Percentiles rank a stretch among this genome's conserved stretches.
These are phyloP conservation scores for Metarhizium album DNA, from an alignment of 2,329 filamentous ascomycete species.

Conservation along the genomic window DNA sequence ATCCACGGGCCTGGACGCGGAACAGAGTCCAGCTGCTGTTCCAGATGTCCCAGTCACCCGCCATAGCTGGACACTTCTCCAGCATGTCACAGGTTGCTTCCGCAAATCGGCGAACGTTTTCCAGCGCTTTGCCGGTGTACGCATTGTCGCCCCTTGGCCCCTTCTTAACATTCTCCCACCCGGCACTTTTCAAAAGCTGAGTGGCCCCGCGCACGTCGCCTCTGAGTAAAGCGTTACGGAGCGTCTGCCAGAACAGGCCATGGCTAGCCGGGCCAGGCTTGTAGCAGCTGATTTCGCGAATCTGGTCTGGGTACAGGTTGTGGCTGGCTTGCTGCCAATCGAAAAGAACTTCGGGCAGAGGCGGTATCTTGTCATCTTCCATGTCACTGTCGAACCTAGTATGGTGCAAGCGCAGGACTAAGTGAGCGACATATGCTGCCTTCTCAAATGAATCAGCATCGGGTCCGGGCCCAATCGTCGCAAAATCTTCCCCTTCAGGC, in stretches of 20 bases:
- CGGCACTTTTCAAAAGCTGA: conserved; percentile 60
- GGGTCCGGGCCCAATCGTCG: conserved; percentile 55
- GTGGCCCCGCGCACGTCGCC: conserved; percentile 60
- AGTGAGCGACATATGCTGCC: conserved; percentile 65
- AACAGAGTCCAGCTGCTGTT: conserved; percentile 77
- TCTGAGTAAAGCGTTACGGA: conserved; percentile 64
- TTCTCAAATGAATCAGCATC: conserved; percentile 57
- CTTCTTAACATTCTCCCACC: conserved; percentile 66
- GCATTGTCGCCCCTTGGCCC: conserved; percentile 53
- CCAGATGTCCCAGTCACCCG: conserved; percentile 71
- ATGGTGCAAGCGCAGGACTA: conserved; percentile 73
- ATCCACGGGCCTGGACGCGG: conserved; percentile 60
- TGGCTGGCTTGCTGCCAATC: conserved; percentile 74
- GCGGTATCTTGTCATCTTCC: conserved; percentile 31
- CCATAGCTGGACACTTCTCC: conserved; percentile 59
- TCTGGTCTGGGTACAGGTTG: conserved; percentile 57
- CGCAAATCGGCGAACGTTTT: conserved; percentile 64
- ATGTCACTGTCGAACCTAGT: conserved; percentile 32
- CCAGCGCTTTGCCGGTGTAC: conserved; percentile 66
- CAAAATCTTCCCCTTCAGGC: conserved; percentile 41
- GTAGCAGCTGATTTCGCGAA: conserved; percentile 51
- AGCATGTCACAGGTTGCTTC: conserved; percentile 59
- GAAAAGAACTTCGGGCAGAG: conserved; percentile 68
- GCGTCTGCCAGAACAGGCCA: conserved; percentile 70
- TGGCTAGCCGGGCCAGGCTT: conserved; percentile 67